Percentiles rank a stretch among this genome's conserved stretches.
Conservation (phyloP, 2,329 filamentous ascomycete species). For the Xylariaceae sp. region DNA sequence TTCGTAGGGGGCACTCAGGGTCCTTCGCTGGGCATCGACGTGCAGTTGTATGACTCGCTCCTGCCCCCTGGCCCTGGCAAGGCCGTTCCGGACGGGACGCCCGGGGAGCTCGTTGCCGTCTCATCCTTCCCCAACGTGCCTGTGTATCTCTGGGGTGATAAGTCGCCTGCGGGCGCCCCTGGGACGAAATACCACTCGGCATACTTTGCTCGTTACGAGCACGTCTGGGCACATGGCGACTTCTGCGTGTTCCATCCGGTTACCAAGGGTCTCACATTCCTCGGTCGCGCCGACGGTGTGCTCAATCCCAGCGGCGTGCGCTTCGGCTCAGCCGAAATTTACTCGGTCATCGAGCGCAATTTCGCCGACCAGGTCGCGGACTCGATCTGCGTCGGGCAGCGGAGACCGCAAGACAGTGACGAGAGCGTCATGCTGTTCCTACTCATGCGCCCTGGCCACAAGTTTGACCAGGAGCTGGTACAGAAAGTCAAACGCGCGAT, state of each 20-base stretch:
- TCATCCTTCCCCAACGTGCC: slow-evolving; percentile 72
- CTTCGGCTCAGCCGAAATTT: slow-evolving; percentile 77
- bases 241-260: slow-evolving; percentile 66
- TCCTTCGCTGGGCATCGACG: slow-evolving; percentile 42
- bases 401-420: slow-evolving; percentile 52
- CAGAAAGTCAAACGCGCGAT: slow-evolving; percentile 59
- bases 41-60: slow-evolving; percentile 59
- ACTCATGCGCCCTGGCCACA: slow-evolving; percentile 50
- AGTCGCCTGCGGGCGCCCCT: slow-evolving; percentile 34
- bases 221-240: slow-evolving; percentile 79
- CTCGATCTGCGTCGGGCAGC: slow-evolving; percentile 74
- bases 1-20: slow-evolving; percentile 51
- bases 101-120: slow-evolving; percentile 71
- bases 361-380: slow-evolving; percentile 62
- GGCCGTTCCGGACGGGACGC: slow-evolving; percentile 50
- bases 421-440: slow-evolving; percentile 53
- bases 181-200: slow-evolving; percentile 54
- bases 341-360: slow-evolving; percentile 62
- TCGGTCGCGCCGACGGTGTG: slow-evolving; percentile 71
- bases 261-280: slow-evolving; percentile 60
- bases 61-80: slow-evolving; percentile 41
- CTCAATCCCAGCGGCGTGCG: slow-evolving; percentile 73
- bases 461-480: slow-evolving; percentile 51
- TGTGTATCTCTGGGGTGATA: slow-evolving; percentile 58
- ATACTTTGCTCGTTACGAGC: slow-evolving; percentile 57